phyloP scores from a whole-genome alignment of 768 basidiomycete genomes.

The Xerocomus potaroensis region DNA sequence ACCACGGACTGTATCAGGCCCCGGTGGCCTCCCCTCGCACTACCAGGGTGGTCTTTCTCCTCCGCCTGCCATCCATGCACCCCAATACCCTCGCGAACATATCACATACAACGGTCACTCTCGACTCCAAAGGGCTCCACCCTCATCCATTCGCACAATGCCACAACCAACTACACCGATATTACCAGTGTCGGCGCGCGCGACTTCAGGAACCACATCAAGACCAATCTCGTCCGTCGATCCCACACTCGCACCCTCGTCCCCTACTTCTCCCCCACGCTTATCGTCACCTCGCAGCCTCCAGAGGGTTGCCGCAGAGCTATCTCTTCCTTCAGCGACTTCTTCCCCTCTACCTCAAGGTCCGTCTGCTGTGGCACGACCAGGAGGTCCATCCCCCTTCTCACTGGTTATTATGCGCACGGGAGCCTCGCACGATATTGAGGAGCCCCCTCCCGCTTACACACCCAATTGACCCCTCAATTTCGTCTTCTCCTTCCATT shows the following conservation, averaged over 20 bases:
- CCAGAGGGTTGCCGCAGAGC: not conserved
- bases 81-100: conserved; percentile 7
- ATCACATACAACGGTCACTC: not conserved
- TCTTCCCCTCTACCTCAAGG: not conserved
- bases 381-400: not conserved
- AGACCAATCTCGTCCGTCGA: conserved; percentile 3
- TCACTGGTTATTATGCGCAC: conserved; percentile 10
- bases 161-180: not conserved
- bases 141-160: not conserved
- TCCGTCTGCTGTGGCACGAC: not conserved
- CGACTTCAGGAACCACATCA: not conserved
- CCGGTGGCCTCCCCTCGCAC: not conserved
- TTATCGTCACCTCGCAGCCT: not conserved
- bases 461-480: conserved; percentile 15
- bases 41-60: conserved; percentile 1
- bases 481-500: not conserved
- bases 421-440: conserved; percentile 2
- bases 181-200: conserved; percentile 1
- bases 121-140: not conserved
- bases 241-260: not conserved
- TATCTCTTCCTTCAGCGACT: not conserved
- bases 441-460: conserved; percentile 27
- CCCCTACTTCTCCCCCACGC: not conserved
- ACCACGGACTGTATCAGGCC: not conserved
- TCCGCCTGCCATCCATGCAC: not conserved